phyloP scores from a whole-genome alignment of 2,329 filamentous ascomycete species.

The Madurella mycetomatis region DNA sequence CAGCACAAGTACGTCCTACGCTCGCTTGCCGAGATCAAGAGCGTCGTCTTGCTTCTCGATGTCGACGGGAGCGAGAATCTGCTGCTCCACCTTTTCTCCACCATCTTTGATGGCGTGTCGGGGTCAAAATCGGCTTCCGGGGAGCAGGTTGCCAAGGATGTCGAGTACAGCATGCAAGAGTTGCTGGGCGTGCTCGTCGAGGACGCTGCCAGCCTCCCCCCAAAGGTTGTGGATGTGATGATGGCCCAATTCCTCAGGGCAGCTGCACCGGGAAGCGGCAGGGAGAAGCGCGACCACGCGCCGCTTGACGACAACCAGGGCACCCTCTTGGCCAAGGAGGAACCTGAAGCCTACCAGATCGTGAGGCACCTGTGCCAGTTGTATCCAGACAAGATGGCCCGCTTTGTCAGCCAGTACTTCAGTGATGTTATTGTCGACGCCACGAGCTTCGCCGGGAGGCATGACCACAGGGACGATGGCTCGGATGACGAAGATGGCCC shows the following conservation, averaged over 20 bases:
- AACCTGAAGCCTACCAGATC: slow-evolving; percentile 92
- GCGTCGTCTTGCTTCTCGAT: slow-evolving; percentile 85
- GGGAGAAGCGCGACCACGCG: slow-evolving; percentile 50
- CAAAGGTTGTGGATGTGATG: slow-evolving; percentile 83
- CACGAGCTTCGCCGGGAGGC: slow-evolving; percentile 53
- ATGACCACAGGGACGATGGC: slow-evolving; percentile 57
- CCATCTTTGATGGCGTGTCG: slow-evolving; percentile 88
- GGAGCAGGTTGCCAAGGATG: slow-evolving; percentile 84
- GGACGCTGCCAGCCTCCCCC: slow-evolving; percentile 71
- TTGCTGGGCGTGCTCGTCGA: slow-evolving; percentile 83
- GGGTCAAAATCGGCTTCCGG: slow-evolving; percentile 69
- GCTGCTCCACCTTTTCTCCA: slow-evolving; percentile 75
- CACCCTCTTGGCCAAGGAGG: slow-evolving; percentile 78
- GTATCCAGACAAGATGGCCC: slow-evolving; percentile 89
- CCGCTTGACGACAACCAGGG: slow-evolving; percentile 71
- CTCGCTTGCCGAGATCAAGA: slow-evolving; percentile 89
- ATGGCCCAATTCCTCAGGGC: slow-evolving; percentile 93
- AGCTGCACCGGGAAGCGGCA: slow-evolving; percentile 63
- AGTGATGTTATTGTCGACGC: slow-evolving; percentile 93
- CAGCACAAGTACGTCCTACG: slow-evolving; percentile 89
- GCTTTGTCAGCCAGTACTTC: slow-evolving; percentile 93
- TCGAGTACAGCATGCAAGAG: slow-evolving; percentile 87
- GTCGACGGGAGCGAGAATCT: slow-evolving; percentile 77
- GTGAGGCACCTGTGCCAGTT: slow-evolving; percentile 89
- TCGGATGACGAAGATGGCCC: slow-evolving; percentile 58